Evolutionary conservation across 148 eudicot genomes (phyloP).

Genomic region (Rhododendron vialii): DNA sequence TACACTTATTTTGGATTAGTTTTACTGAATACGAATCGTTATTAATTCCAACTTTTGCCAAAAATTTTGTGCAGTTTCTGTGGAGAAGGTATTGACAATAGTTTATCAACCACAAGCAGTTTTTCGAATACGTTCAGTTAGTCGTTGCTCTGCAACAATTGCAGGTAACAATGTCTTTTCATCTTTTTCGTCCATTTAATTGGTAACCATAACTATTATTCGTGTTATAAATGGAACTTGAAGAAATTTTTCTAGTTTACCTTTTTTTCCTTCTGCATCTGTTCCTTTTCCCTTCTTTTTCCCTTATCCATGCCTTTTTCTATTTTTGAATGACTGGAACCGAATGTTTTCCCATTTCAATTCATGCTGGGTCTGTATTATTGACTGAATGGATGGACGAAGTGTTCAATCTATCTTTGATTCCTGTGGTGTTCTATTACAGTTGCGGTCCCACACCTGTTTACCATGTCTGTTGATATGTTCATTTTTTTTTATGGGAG

Average conservation of each 20-base stretch:
- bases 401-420: neutral
- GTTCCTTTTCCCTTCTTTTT: neutral
- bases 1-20: neutral
- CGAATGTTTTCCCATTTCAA: neutral
- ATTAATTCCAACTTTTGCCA: neutral
- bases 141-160: constrained; percentile 92
- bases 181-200: neutral
- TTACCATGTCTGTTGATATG: neutral
- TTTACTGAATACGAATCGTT: neutral
- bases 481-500: neutral
- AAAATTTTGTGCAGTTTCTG: constrained; percentile 60
- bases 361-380: neutral
- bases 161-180: constrained; percentile 42
- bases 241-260: neutral
- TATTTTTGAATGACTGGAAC: neutral
- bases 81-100: constrained; percentile 87
- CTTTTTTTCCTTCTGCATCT: neutral
- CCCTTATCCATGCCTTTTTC: neutral
- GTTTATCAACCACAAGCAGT: constrained; percentile 97
- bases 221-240: neutral
- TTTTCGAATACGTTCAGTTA: constrained; percentile 91
- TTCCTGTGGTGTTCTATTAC: neutral
- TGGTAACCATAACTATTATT: neutral
- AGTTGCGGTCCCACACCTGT: neutral
- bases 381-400: neutral